These are phyloP conservation scores for Flaveria linearis DNA, from an alignment of 129 eudicot genomes.

Conservation along the genomic window DNA sequence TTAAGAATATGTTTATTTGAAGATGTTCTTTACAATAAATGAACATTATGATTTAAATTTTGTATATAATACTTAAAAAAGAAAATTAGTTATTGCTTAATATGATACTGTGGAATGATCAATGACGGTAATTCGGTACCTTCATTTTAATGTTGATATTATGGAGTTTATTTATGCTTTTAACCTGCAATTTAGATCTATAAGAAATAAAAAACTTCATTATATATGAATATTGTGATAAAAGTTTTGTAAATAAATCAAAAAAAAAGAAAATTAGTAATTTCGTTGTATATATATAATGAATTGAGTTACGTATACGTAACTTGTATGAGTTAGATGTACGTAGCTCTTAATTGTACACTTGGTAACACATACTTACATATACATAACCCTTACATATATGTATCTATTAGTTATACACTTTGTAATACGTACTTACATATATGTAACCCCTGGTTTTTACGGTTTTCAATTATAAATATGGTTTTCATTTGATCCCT, in stretches of 20 bases:
- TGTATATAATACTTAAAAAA: not conserved
- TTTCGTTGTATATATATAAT: too few relatives aligned
- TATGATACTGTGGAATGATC: not conserved
- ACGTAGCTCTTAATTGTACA: too few relatives aligned
- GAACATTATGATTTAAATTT: not conserved
- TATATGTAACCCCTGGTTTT: too few relatives aligned
- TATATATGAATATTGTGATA: not conserved
- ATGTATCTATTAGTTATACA: too few relatives aligned
- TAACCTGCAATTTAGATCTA: not conserved
- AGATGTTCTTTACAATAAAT: not conserved
- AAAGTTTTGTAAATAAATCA: not conserved
- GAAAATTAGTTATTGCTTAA: not conserved
- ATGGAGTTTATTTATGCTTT: constrained; percentile 5
- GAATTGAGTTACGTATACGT: too few relatives aligned
- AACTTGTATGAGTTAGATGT: too few relatives aligned
- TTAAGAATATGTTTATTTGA: not conserved
- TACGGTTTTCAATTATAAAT: too few relatives aligned
- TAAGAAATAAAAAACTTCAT: not conserved
- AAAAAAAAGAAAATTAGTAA: not conserved
- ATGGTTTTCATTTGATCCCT: too few relatives aligned
- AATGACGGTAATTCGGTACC: not conserved
- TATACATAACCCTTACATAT: too few relatives aligned
- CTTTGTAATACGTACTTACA: too few relatives aligned
- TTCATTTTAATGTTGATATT: not conserved
- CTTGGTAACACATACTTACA: too few relatives aligned